phyloP scores from a whole-genome alignment of 192 early-diverging fungal genomes.

The Coemansia sp. region DNA sequence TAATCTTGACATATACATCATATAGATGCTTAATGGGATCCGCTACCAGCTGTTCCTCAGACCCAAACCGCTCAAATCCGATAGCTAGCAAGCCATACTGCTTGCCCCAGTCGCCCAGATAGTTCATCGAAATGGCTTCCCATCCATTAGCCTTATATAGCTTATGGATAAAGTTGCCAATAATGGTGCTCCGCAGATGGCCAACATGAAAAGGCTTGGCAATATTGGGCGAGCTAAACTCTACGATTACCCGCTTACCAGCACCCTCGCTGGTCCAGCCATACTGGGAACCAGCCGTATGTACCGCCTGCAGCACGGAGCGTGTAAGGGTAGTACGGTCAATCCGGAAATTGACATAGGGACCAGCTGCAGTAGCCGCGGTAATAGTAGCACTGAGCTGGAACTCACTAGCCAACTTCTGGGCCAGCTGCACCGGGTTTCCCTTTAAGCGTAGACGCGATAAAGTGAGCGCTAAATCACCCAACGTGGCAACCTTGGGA shows the following conservation, averaged over 20 bases:
- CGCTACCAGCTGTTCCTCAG: slow-evolving; percentile 68
- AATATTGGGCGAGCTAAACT: slow-evolving; percentile 96
- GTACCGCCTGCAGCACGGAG: slow-evolving; percentile 58
- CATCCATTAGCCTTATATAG: slow-evolving; percentile 82
- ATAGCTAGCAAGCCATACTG: slow-evolving; percentile 95
- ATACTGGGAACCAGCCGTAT: slow-evolving; percentile 55
- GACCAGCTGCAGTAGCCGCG: slow-evolving; percentile 57
- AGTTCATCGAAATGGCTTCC: slow-evolving; percentile 92
- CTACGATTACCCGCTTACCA: slow-evolving; percentile 81
- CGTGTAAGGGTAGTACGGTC: slow-evolving; percentile 56
- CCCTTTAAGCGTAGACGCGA: slow-evolving; percentile 68
- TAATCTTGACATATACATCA: slow-evolving; percentile 85
- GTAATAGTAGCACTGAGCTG: slow-evolving; percentile 19
- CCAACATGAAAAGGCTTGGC: slow-evolving; percentile 99
- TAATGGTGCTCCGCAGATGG: slow-evolving; percentile 96
- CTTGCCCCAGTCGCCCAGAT: slow-evolving; percentile 99
- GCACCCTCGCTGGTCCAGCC: slow-evolving; percentile 64
- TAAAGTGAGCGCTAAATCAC: slow-evolving; percentile 69
- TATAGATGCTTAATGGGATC: slow-evolving; percentile 91
- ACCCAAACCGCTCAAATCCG: slow-evolving; percentile 79
- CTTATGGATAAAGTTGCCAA: slow-evolving; percentile 89
- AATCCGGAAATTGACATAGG: slow-evolving; percentile 76
- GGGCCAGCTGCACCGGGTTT: slow-evolving; percentile 64
- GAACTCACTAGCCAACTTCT: slow-evolving; percentile 59
- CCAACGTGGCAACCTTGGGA: slow-evolving; percentile 60